Evolutionary conservation across 108 stramenopile genomes (phyloP), one percentile per base, ranked within the genome.

Genomic region (Craspedostauros australis): DNA sequence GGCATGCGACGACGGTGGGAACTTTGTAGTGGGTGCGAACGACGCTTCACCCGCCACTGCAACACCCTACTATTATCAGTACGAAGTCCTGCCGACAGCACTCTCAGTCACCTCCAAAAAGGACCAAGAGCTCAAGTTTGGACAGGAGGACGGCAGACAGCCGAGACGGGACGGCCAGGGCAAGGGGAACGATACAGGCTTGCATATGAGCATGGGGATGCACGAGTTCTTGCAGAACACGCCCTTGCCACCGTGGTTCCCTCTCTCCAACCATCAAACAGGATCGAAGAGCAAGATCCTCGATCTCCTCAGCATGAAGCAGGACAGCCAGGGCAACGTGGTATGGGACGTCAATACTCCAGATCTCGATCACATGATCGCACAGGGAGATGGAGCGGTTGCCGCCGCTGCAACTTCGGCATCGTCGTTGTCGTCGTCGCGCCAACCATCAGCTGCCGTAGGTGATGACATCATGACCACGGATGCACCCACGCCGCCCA

Each of bases 211-310:
- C 4, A 67, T 77, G 75, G 68, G 72, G 3, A 68, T 82, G 16
- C 42, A 71, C 39, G 24, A 64, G 5, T 82, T 82, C 42, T 54
- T 82, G 5, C 60, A 57, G 4, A 30, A 54, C 37, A 77, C 80
- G 4, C 24, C 58, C 9, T 46, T 82, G 25, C 80, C 80, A 2
- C 46, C 52, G 24, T 82, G 75, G 73, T 77, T 54, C 47, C 80
- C 80, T 19, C 57, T 77, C 1, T 54, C 66, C 12, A 80, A 80
- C 54, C 48, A 68, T 21, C 11, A 18, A 2, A 40, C 40, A 0
- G 64, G 60, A 52, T 3, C 46, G 11, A 32, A 57, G 8, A 50
- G 44, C 23, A 54, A 71, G 41, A 56, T 74, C 6, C 55, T 82
- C 1, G 48, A 50, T 26, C 58, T 73, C 66, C 69, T 76, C 8